A percentile compares a stretch with the other conserved stretches of the same genome.
phyloP scores from a whole-genome alignment of 192 early-diverging fungal species.

The Backusella circina region DNA sequence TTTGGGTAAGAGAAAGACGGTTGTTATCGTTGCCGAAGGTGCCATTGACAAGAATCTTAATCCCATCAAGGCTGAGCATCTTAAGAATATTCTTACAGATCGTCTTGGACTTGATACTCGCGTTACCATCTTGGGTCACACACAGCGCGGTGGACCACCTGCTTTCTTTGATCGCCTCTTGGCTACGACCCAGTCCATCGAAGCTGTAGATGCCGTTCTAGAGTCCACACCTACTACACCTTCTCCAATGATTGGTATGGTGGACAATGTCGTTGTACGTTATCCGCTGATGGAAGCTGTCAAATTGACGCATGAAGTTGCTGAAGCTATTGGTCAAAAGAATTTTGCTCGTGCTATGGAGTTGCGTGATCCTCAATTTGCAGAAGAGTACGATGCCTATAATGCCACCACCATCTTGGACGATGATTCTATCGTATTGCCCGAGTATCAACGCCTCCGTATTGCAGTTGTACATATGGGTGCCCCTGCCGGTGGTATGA shows the following conservation, averaged over 20 bases:
- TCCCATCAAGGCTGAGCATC: constrained; percentile 82
- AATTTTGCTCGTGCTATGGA: constrained; percentile 90
- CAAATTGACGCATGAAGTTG: constrained; percentile 82
- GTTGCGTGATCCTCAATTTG: constrained; percentile 84
- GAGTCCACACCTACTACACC: constrained; percentile 77
- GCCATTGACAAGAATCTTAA: constrained; percentile 88
- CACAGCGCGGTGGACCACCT: constrained; percentile 91
- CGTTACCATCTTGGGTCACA: constrained; percentile 92
- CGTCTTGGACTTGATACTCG: constrained; percentile 86
- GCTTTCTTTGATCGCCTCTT: constrained; percentile 89
- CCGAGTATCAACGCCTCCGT: constrained; percentile 57
- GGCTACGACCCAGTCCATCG: constrained; percentile 91
- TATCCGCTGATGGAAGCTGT: constrained; percentile 93
- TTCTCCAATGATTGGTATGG: constrained; percentile 91
- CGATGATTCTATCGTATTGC: constrained; percentile 30
- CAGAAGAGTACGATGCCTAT: constrained; percentile 60
- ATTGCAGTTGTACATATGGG: constrained; percentile 92
- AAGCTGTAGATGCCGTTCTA: constrained; percentile 91
- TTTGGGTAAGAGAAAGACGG: constrained; percentile 86
- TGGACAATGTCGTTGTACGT: constrained; percentile 81
- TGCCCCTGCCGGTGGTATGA: constrained; percentile 98
- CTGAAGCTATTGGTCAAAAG: constrained; percentile 74
- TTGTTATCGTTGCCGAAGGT: constrained; percentile 95
- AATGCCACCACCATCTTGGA: constrained; percentile 51
- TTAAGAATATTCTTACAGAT: constrained; percentile 79